Percentiles rank a stretch among this genome's conserved stretches.
phyloP scores from a whole-genome alignment of 2,329 filamentous ascomycete genomes.

The Alternaria atra region DNA sequence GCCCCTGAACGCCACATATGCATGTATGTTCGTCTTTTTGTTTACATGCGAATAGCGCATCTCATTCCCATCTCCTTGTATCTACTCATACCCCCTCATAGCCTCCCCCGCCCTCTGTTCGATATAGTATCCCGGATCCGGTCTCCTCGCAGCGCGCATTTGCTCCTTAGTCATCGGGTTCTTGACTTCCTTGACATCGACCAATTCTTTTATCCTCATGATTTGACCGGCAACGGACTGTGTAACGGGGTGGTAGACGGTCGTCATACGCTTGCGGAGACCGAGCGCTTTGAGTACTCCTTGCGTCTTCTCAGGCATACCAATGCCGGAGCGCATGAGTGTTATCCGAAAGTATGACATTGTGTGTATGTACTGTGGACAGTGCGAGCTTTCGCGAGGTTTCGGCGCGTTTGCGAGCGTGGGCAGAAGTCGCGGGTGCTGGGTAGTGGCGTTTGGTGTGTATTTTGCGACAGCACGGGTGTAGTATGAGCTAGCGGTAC shows the following conservation, averaged over 20 bases:
- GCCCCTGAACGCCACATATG: background rate
- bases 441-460: constrained; percentile 1
- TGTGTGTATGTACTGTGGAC: background rate
- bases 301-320: constrained; percentile 77
- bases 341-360: constrained; percentile 93
- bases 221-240: constrained; percentile 87
- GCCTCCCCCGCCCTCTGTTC: constrained; percentile 62
- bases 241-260: constrained; percentile 87
- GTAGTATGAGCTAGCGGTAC: background rate
- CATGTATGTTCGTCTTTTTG: background rate
- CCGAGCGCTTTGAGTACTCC: constrained; percentile 87
- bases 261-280: constrained; percentile 82
- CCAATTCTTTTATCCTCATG: constrained; percentile 92
- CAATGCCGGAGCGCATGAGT: constrained; percentile 87
- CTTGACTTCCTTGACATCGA: constrained; percentile 81
- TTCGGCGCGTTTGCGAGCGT: constrained; percentile 5
- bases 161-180: constrained; percentile 69
- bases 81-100: constrained; percentile 26
- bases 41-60: background rate
- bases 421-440: background rate
- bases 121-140: constrained; percentile 81
- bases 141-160: constrained; percentile 75
- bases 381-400: background rate
- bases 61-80: background rate
- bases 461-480: background rate